Percentiles rank a stretch among this genome's conserved stretches.
These are phyloP conservation scores for Arctium lappa DNA, from an alignment of 129 eudicot genomes.

Conservation along the genomic window DNA sequence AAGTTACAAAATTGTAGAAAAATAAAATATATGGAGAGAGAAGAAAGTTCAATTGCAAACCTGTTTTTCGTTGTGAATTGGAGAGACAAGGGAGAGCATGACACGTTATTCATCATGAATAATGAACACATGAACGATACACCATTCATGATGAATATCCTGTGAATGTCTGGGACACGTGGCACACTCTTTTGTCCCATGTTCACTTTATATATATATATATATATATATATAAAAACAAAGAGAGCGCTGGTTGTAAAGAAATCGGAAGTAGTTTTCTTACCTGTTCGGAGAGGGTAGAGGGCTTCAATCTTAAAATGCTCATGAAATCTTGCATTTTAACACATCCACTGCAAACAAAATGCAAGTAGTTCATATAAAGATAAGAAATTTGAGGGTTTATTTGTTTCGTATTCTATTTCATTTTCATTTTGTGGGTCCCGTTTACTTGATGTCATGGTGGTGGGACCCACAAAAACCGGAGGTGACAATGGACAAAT, in stretches of 20 bases:
- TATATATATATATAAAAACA: not conserved
- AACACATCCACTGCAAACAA: slow-evolving; percentile 67
- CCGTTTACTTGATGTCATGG: not conserved
- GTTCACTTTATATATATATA: too few species aligned
- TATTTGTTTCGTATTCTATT: not conserved
- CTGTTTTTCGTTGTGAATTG: too few species aligned
- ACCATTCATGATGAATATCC: too few species aligned
- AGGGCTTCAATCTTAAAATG: slow-evolving; percentile 67
- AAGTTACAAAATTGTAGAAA: not conserved
- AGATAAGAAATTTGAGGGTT: not conserved
- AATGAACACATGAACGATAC: too few species aligned
- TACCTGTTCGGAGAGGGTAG: slow-evolving; percentile 65
- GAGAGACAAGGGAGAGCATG: too few species aligned
- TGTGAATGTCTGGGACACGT: too few species aligned
- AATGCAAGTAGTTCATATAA: slow-evolving; percentile 4
- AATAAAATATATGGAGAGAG: not conserved
- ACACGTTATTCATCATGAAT: too few species aligned
- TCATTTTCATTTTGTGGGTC: not conserved
- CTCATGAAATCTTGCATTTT: slow-evolving; percentile 55
- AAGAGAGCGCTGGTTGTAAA: not conserved
- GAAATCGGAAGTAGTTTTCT: slow-evolving; percentile 7
- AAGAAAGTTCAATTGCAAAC: too few species aligned
- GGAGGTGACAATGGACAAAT: not conserved
- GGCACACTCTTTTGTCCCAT: too few species aligned
- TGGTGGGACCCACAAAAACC: not conserved